A percentile compares a stretch with the other conserved stretches of the same genome.
Conservation (phyloP, 1,139 yeast genomes). For the Torulaspora globosa region DNA sequence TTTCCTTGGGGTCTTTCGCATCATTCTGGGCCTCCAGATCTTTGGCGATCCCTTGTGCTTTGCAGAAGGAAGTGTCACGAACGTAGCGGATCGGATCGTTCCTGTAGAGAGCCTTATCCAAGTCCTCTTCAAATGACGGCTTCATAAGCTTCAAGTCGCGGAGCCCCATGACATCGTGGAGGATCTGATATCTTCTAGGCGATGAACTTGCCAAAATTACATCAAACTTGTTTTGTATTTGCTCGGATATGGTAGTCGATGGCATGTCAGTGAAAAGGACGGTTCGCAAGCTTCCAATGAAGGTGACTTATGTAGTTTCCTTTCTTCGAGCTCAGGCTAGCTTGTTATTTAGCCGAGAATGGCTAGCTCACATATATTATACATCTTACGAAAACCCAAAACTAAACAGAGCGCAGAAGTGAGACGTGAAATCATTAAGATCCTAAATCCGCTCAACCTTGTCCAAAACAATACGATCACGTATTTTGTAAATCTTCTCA, state of each 20-base stretch:
- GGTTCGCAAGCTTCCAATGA: not conserved
- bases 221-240: conserved; percentile 33
- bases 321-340: not conserved
- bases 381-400: not conserved
- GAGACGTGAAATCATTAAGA: not conserved
- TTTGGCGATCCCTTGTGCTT: conserved; percentile 56
- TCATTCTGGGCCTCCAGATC: conserved; percentile 33
- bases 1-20: conserved; percentile 13
- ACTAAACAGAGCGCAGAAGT: not conserved
- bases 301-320: not conserved
- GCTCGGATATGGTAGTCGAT: conserved; percentile 26
- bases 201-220: conserved; percentile 79
- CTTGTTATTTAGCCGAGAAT: not conserved
- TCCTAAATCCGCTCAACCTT: conserved; percentile 35
- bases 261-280: not conserved
- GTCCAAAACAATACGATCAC: conserved; percentile 35
- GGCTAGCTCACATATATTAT: not conserved
- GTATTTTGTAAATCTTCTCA: conserved; percentile 34
- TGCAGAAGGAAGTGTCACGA: conserved; percentile 60
- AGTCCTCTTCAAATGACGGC: conserved; percentile 61
- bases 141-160: conserved; percentile 44
- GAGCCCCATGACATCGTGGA: conserved; percentile 58
- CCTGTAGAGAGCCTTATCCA: conserved; percentile 48
- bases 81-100: conserved; percentile 53
- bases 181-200: conserved; percentile 69